phyloP scores from a whole-genome alignment of 225 moss, liverwort and hornwort genomes.

The Polytrichum formosum region DNA sequence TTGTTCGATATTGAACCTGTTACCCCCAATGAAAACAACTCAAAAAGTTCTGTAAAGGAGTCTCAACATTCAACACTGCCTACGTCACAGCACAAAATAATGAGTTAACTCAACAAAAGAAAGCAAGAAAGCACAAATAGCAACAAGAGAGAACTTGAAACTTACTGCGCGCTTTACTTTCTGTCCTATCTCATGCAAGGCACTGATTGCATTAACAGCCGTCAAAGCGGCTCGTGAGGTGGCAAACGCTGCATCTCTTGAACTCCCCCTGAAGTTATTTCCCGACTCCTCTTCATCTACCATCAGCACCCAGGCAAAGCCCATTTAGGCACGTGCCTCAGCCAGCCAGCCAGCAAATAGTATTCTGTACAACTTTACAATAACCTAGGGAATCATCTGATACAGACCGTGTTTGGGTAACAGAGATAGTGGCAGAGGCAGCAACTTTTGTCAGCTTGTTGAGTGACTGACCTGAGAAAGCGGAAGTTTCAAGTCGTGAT shows the following conservation, averaged over 20 bases:
- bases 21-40: not conserved
- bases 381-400: no score
- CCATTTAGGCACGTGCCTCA: no score
- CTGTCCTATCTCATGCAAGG: slow-evolving; percentile 55
- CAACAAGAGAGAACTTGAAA: slow-evolving; percentile 2
- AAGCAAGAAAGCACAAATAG: not conserved
- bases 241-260: slow-evolving; percentile 39
- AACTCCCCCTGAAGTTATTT: slow-evolving; percentile 33
- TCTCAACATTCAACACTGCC: no score
- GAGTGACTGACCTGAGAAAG: slow-evolving; percentile 39
- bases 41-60: not conserved
- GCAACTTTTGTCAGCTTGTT: not conserved
- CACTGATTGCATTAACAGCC: slow-evolving; percentile 44
- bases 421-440: no score
- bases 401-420: no score
- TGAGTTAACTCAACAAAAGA: not conserved
- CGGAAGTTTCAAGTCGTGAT: slow-evolving; percentile 33
- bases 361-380: no score
- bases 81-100: not conserved
- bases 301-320: not conserved
- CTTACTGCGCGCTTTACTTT: slow-evolving; percentile 55
- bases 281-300: slow-evolving; percentile 46
- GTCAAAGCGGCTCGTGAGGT: slow-evolving; percentile 32
- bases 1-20: slow-evolving; percentile 64
- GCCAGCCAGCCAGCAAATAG: no score